phyloP scores from a whole-genome alignment of 352 stramenopile species.

The Phytophthora capsici region DNA sequence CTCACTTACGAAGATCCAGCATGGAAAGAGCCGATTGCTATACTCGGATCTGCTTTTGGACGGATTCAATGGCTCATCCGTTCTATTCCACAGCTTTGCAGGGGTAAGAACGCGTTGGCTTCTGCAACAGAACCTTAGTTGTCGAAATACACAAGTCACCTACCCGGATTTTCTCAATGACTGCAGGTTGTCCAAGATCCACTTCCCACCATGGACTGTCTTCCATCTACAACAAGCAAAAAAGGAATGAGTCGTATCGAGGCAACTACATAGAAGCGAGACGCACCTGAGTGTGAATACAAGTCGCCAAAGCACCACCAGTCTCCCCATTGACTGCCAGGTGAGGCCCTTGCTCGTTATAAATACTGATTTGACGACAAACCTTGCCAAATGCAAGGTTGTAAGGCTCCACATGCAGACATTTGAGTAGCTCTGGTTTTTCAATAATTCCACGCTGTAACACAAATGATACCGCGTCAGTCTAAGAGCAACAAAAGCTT shows the following conservation, averaged over 20 bases:
- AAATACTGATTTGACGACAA: conserved; percentile 89
- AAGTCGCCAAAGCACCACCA: conserved; percentile 70
- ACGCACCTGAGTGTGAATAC: conserved; percentile 88
- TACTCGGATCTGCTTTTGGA: conserved; percentile 78
- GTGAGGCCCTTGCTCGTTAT: conserved; percentile 87
- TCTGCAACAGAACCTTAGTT: neutral
- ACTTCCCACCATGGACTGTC: conserved; percentile 95
- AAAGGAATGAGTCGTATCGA: neutral
- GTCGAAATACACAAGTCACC: neutral
- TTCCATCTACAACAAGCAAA: conserved; percentile 58
- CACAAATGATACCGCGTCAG: neutral
- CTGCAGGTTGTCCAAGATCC: conserved; percentile 81
- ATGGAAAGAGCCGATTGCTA: conserved; percentile 87
- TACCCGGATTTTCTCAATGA: conserved; percentile 83
- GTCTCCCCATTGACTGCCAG: conserved; percentile 87
- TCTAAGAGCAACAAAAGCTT: neutral
- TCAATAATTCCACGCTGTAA: conserved; percentile 69
- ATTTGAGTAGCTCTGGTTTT: conserved; percentile 76
- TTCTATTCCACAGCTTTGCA: conserved; percentile 88
- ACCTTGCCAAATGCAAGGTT: conserved; percentile 87
- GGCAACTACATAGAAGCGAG: neutral
- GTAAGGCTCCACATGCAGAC: conserved; percentile 86
- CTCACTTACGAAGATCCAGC: conserved; percentile 93
- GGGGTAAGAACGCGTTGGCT: conserved; percentile 53
- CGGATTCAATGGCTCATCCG: conserved; percentile 86